A percentile compares a stretch with the other conserved stretches of the same genome.
Conservation (phyloP, 2,329 filamentous ascomycete species). For the Didymella glomerata region DNA sequence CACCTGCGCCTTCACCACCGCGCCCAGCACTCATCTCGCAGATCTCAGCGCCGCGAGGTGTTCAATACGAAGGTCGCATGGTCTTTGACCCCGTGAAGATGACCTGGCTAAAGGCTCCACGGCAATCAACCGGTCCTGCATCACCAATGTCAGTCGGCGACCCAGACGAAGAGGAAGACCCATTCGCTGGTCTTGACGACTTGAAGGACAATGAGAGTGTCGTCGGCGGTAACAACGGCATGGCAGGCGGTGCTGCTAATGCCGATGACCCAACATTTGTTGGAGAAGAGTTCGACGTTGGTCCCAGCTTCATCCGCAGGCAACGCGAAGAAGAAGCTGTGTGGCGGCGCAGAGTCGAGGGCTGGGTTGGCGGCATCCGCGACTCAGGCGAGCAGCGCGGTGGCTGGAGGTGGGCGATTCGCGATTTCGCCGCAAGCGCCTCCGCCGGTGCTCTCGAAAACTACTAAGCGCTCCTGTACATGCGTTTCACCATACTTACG, state of each 20-base stretch:
- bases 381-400: slow-evolving; percentile 54
- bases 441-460: slow-evolving; percentile 29
- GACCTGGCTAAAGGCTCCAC: slow-evolving; percentile 87
- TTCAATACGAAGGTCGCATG: slow-evolving; percentile 97
- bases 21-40: slow-evolving; percentile 88
- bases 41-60: slow-evolving; percentile 79
- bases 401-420: slow-evolving; percentile 79
- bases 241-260: slow-evolving; percentile 31
- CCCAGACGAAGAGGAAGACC: slow-evolving; percentile 86
- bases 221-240: slow-evolving; percentile 36
- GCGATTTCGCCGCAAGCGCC: slow-evolving; percentile 54
- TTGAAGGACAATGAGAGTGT: slow-evolving; percentile 71
- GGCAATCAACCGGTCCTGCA: slow-evolving; percentile 46
- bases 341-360: slow-evolving; percentile 87
- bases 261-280: slow-evolving; percentile 60
- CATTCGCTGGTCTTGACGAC: slow-evolving; percentile 94
- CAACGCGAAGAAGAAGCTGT: slow-evolving; percentile 91
- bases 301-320: slow-evolving; percentile 87
- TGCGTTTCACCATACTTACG: slow-evolving; percentile 36
- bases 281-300: slow-evolving; percentile 96
- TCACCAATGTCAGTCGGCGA: slow-evolving; percentile 62
- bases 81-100: slow-evolving; percentile 96
- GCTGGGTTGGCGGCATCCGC: slow-evolving; percentile 74
- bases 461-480: slow-evolving; percentile 29
- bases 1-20: slow-evolving; percentile 58